Percentiles rank a stretch among this genome's conserved stretches.
phyloP scores from a whole-genome alignment of 2,329 filamentous ascomycete genomes.

The Aspergillus fructus region DNA sequence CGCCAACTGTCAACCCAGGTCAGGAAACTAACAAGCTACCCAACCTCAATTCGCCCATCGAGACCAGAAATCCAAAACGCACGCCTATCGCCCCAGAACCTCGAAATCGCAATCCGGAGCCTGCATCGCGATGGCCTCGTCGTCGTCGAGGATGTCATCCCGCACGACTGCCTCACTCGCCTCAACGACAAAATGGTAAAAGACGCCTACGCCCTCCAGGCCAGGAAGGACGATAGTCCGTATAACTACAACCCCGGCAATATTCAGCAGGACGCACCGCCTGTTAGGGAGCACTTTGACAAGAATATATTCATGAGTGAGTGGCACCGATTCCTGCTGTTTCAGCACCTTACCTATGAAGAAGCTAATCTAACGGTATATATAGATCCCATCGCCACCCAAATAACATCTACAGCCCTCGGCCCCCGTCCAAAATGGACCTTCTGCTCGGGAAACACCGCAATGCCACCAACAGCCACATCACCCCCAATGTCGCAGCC shows the following conservation, averaged over 20 bases:
- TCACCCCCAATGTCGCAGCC: slow-evolving; percentile 33
- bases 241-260: slow-evolving; percentile 34
- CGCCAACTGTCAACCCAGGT: too few species aligned
- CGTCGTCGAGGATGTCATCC: slow-evolving; percentile 39
- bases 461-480: slow-evolving; percentile 32
- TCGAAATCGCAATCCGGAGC: slow-evolving; percentile 23
- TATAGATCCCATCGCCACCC: too few species aligned
- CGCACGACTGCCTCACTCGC: slow-evolving; percentile 30
- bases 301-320: slow-evolving; percentile 37
- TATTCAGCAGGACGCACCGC: slow-evolving; percentile 41
- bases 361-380: too few species aligned
- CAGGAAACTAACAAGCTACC: too few species aligned
- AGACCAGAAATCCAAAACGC: too few species aligned
- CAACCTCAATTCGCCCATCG: too few species aligned
- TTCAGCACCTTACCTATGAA: too few species aligned
- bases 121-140: slow-evolving; percentile 40
- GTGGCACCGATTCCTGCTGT: slow-evolving; percentile 37
- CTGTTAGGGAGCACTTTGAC: slow-evolving; percentile 23
- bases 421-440: slow-evolving; percentile 38
- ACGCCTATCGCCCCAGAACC: slow-evolving; percentile 18
- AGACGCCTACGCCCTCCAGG: slow-evolving; percentile 35
- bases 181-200: slow-evolving; percentile 30
- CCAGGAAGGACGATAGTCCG: slow-evolving; percentile 21
- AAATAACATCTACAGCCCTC: slow-evolving; percentile 25
- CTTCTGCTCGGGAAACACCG: slow-evolving; percentile 43